Conservation (phyloP, 345 rosid species). For the Dipteronia sinensis region DNA sequence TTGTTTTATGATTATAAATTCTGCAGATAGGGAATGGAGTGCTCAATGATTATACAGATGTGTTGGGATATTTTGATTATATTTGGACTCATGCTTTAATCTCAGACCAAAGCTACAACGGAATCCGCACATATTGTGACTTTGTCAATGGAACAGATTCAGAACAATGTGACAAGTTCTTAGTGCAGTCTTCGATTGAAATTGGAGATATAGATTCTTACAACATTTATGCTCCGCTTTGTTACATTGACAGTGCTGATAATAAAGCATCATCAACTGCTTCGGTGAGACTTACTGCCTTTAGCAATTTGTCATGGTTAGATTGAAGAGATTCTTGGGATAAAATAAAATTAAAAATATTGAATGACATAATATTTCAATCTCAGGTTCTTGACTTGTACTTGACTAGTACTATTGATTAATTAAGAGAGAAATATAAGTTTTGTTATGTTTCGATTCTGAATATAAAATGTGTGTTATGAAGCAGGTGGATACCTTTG, state of each 20-base stretch:
- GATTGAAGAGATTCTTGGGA: too few species aligned
- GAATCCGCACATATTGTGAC: conserved; percentile 26
- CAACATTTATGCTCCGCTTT: conserved; percentile 48
- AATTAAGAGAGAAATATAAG: too few species aligned
- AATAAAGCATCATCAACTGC: not conserved
- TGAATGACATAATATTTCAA: too few species aligned
- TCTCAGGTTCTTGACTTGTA: too few species aligned
- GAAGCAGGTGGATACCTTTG: conserved; percentile 18
- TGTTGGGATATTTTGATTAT: conserved; percentile 31
- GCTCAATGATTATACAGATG: conserved; percentile 31
- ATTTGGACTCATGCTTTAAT: conserved; percentile 49
- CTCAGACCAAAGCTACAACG: conserved; percentile 41
- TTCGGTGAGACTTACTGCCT: conserved; percentile 23
- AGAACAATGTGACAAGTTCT: conserved; percentile 27
- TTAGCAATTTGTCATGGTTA: too few species aligned
- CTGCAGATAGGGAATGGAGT: conserved; percentile 47
- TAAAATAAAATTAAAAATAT: too few species aligned
- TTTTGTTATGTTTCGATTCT: too few species aligned
- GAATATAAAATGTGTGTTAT: too few species aligned
- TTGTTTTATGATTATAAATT: not conserved
- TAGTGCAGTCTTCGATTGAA: conserved; percentile 17
- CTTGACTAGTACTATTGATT: too few species aligned
- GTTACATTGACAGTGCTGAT: conserved; percentile 3
- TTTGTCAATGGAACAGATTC: conserved; percentile 21
- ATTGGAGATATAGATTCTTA: conserved; percentile 33